These are phyloP conservation scores for Boletus speciosus DNA, from an alignment of 768 basidiomycete species.

Conservation along the genomic window DNA sequence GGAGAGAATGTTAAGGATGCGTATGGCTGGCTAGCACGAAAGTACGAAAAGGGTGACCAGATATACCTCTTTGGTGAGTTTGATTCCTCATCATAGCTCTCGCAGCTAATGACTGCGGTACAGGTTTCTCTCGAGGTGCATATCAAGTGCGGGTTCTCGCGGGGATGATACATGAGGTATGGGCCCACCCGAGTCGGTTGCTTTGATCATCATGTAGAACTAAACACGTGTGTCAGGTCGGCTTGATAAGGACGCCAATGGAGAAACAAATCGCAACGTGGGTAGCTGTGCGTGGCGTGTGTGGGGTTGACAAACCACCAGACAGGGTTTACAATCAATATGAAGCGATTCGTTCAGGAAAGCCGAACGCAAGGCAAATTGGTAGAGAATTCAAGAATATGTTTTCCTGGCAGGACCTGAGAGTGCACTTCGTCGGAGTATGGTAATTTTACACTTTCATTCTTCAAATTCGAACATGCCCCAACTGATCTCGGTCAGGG, in stretches of 20 bases:
- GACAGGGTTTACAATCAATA: constrained; percentile 20
- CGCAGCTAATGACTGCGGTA: neutral
- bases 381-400: constrained; percentile 40
- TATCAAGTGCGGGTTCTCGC: neutral
- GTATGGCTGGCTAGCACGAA: neutral
- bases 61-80: constrained; percentile 37
- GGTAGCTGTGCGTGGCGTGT: neutral
- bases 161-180: neutral
- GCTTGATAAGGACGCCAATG: constrained; percentile 6
- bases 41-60: constrained; percentile 6
- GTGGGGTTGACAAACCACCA: neutral
- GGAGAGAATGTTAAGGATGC: neutral
- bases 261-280: constrained; percentile 33
- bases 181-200: neutral
- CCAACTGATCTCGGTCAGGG: neutral
- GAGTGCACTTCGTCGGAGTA: constrained; percentile 51
- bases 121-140: neutral
- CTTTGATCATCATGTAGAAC: no score
- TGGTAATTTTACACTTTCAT: constrained; percentile 33
- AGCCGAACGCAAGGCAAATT: constrained; percentile 16
- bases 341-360: constrained; percentile 13
- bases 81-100: neutral
- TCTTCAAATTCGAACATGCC: neutral
- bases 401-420: constrained; percentile 41
- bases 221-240: neutral